Conservation (phyloP, 306 rosid genomes). For the Ziziphus jujuba region DNA sequence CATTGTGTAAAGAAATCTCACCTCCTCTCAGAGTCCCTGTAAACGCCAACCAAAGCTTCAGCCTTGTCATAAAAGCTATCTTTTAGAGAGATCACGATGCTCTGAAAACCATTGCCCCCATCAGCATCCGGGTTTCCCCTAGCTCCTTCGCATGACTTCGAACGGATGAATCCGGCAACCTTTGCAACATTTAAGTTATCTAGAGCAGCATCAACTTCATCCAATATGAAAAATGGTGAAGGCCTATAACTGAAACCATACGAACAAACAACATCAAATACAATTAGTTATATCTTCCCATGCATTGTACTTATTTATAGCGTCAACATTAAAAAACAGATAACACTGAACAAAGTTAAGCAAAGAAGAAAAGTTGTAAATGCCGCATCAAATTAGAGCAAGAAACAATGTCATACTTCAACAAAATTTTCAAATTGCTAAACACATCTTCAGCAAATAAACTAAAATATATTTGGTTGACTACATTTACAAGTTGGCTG, state of each 20-base stretch:
- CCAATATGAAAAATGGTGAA: slow-evolving; percentile 97
- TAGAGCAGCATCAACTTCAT: slow-evolving; percentile 98
- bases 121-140: slow-evolving; percentile 68
- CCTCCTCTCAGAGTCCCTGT: slow-evolving; percentile 82
- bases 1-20: slow-evolving; percentile 22
- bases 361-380: too few relatives aligned
- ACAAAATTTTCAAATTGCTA: too few relatives aligned
- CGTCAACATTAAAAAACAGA: too few relatives aligned
- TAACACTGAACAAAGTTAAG: too few relatives aligned
- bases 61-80: slow-evolving; percentile 95
- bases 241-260: slow-evolving; percentile 78
- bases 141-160: slow-evolving; percentile 85
- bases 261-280: background rate
- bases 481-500: too few relatives aligned
- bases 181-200: slow-evolving; percentile 96
- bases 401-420: too few relatives aligned
- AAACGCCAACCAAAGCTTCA: slow-evolving; percentile 85
- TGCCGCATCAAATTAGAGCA: too few relatives aligned
- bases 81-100: slow-evolving; percentile 92
- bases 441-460: too few relatives aligned
- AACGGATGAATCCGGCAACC: slow-evolving; percentile 97
- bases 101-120: slow-evolving; percentile 83
- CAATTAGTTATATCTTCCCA: too few relatives aligned
- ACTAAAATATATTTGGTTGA: too few relatives aligned
- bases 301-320: too few relatives aligned